Evolutionary conservation across 2,329 filamentous ascomycete genomes (phyloP).

Genomic region (Beauveria brongniartii): DNA sequence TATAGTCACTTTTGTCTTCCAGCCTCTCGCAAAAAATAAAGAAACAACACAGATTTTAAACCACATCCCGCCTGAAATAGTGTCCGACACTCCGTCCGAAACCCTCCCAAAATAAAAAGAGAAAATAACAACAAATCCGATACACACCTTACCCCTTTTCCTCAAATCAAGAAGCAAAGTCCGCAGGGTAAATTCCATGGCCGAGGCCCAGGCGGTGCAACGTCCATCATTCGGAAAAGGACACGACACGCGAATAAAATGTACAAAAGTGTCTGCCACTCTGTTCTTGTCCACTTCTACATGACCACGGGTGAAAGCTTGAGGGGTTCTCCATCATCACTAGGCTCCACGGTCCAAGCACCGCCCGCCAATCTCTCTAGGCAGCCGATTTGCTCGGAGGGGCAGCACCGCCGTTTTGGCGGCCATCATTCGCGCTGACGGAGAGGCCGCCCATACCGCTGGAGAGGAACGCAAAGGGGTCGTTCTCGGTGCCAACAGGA

Average conservation of each 20-base stretch:
- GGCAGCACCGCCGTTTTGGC: slow-evolving; percentile 52
- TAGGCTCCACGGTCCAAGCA: background rate
- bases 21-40: slow-evolving; percentile 19
- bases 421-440: slow-evolving; percentile 57
- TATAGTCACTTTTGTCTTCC: slow-evolving; percentile 35
- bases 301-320: background rate
- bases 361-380: slow-evolving; percentile 26
- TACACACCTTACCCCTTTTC: slow-evolving; percentile 29
- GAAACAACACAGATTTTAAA: slow-evolving; percentile 14
- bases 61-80: slow-evolving; percentile 28
- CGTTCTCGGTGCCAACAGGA: slow-evolving; percentile 56
- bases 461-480: slow-evolving; percentile 75
- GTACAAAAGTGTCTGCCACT: background rate
- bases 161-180: slow-evolving; percentile 32
- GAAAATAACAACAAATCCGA: slow-evolving; percentile 19
- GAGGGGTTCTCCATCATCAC: background rate
- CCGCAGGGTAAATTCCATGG: slow-evolving; percentile 26
- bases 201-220: slow-evolving; percentile 13
- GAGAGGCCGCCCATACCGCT: slow-evolving; percentile 64
- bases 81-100: slow-evolving; percentile 31
- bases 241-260: slow-evolving; percentile 4
- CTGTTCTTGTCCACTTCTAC: slow-evolving; percentile 2
- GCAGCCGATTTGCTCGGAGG: slow-evolving; percentile 53
- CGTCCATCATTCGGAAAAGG: slow-evolving; percentile 34
- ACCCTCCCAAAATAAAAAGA: slow-evolving; percentile 21